Base-by-base conservation (phyloP, 177 flowering plant species). In the Vitis hybrid region DNA sequence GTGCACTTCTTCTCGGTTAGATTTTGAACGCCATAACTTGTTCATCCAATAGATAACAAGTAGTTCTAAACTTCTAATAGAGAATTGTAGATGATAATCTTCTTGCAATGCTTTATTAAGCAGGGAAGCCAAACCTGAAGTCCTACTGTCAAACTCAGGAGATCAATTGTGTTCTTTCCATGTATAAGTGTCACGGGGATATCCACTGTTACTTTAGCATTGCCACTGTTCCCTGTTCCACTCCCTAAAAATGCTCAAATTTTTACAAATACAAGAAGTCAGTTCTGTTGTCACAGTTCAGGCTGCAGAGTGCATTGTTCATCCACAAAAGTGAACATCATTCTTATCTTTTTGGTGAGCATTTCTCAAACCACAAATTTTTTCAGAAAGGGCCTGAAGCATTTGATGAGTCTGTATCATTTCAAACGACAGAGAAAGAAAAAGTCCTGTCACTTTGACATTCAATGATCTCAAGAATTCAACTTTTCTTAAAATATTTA, bases 131-230 rank as follows among this genome's bases (percentile, higher is more conserved):
- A 62, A 75, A 95, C 99, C 97, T 93, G 97, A 65, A 96, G 88
- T 59, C 99, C 99, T 58, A 93, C 97, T 2, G 99, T 96, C 77
- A 84, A 74, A 78, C 99, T 96, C 74, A 96, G 75, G 67, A 93
- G 90, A 79, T 90, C 97, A 22, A 96, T 84, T 60, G 79, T 86
- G 80, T 92, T 90, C 71, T 82, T 84, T 67, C 97, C 97, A 11
- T 80, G 69, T 8, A 31, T 58, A 10, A 96, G 85, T 16, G 85
- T 81, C 66, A 92, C 65, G 31, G 95, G 89, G 51, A 86, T 79
- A 22, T 92, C 93, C 51, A 81, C 50, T 26, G 87, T 55, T 70
- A 93, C 84, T 76, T 83, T 83, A 2, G 82, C 69, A 76, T 84
- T 85, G 51, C 75, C 82, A 71, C 69, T 69, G 65, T 64, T 82